Evolutionary conservation across 179 eudicot genomes (phyloP), one percentile per base, ranked within the genome.

Genomic region (Spergularia azorica): DNA sequence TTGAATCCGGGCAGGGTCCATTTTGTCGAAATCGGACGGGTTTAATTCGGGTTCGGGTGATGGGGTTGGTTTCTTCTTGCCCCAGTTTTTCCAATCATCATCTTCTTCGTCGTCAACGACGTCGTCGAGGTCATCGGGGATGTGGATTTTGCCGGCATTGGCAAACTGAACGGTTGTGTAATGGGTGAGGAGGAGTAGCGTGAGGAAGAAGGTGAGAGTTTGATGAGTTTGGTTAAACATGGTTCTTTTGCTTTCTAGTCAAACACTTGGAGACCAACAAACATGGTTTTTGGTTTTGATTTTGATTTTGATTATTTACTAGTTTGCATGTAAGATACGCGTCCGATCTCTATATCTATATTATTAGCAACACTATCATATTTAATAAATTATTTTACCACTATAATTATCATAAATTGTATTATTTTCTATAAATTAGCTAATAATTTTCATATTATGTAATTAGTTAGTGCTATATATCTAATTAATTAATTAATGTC

Each of bases 61-160:
- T n/a, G 87, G 74, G 56, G n/a, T 32, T 2, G 85, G 50, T 77
- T 79, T 78, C 76, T 83, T 79, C 73, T 86, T 86, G 64, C 97
- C 98, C 98, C 98, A 94, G 60, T 90, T 83, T 9, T 56, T 86
- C 98, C 97, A 92, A 0, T 82, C 90, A 0, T 95, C 97, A 71
- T 93, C 97, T 78, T 95, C 98, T 74, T 95, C 97, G 70, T 92
- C 89, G 82, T 95, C 96, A 21, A 88, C 76, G 1, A 90, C 95
- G 88, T 91, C 95, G 80, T 89, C 90, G 1, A 92, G 93, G 17
- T 95, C 97, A 79, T 92, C 93, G 36, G 97, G 56, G 54, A 92
- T 87, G 87, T 92, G 93, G 66, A 90, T 74, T 78, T 92, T 82
- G 12, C 84, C 87, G 38, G 86, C 97, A 52, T 83, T 86, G 71